Percentiles rank a stretch among this genome's conserved stretches.
Evolutionary conservation across 768 basidiomycete species (phyloP).

Genomic region (Rhodotorula sphaerocarpa): DNA sequence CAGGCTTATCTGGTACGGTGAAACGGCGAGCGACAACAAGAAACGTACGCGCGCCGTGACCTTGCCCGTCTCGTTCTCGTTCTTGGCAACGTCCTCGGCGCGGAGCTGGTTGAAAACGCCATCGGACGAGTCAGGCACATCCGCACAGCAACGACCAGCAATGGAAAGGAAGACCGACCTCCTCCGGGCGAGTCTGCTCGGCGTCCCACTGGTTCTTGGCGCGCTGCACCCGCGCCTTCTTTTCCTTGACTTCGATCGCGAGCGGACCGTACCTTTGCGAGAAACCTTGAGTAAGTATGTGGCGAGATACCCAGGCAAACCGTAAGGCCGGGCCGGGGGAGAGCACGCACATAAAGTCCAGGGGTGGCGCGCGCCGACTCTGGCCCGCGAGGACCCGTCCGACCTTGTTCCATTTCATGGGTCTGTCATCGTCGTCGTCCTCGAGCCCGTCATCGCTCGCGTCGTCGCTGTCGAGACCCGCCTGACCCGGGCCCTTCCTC

Average conservation of each 20-base stretch:
- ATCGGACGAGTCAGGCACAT: neutral
- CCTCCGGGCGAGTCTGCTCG: slow-evolving; percentile 63
- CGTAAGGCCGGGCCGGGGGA: neutral
- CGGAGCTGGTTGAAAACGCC: slow-evolving; percentile 46
- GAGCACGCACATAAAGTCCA: slow-evolving; percentile 73
- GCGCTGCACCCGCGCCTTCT: slow-evolving; percentile 29
- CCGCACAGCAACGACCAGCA: neutral
- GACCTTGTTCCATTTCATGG: slow-evolving; percentile 63
- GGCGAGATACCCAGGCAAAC: neutral
- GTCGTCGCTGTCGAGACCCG: slow-evolving; percentile 39
- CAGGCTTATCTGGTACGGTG: neutral
- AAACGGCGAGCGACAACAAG: neutral
- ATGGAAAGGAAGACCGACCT: slow-evolving; percentile 43
- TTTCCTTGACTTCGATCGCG: slow-evolving; percentile 53
- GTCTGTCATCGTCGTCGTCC: slow-evolving; percentile 32
- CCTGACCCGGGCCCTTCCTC: slow-evolving; percentile 46
- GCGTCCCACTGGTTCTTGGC: slow-evolving; percentile 62
- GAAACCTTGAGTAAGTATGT: neutral
- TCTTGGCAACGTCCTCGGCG: slow-evolving; percentile 71
- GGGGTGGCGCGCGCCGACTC: slow-evolving; percentile 66
- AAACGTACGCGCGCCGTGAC: slow-evolving; percentile 63
- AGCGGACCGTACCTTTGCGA: slow-evolving; percentile 76
- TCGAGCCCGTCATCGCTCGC: slow-evolving; percentile 43
- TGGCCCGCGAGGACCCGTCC: slow-evolving; percentile 75
- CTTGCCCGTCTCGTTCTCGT: slow-evolving; percentile 80